A percentile compares a stretch with the other conserved stretches of the same genome.
Conservation (phyloP, 805 yeast genomes). For the Candida morakotiae region DNA sequence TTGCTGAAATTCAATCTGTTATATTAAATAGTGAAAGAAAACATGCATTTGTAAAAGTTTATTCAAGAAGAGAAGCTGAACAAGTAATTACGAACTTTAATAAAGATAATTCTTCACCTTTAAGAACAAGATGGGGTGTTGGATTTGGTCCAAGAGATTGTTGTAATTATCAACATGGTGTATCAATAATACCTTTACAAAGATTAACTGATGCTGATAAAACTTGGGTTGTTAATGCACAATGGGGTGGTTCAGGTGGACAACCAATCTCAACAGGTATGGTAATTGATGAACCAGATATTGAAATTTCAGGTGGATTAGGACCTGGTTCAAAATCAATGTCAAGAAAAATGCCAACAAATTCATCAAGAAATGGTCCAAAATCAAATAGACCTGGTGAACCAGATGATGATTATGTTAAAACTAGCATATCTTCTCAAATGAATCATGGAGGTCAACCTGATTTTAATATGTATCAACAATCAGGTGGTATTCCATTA, state of each 20-base stretch:
- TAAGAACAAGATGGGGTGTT: slow-evolving; percentile 97
- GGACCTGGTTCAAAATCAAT: slow-evolving; percentile 73
- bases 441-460: slow-evolving; percentile 36
- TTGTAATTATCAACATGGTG: slow-evolving; percentile 90
- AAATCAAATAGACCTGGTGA: slow-evolving; percentile 62
- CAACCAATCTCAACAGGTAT: slow-evolving; percentile 72
- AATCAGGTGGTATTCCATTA: slow-evolving; percentile 41
- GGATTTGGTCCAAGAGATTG: slow-evolving; percentile 99
- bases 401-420: slow-evolving; percentile 40
- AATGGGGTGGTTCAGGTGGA: slow-evolving; percentile 98
- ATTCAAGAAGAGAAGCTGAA: slow-evolving; percentile 89
- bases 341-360: slow-evolving; percentile 89
- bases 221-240: slow-evolving; percentile 84
- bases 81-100: slow-evolving; percentile 69
- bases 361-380: slow-evolving; percentile 81
- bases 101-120: slow-evolving; percentile 55
- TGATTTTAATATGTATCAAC: slow-evolving; percentile 29
- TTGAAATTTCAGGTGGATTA: slow-evolving; percentile 91
- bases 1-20: slow-evolving; percentile 87
- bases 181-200: slow-evolving; percentile 79
- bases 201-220: slow-evolving; percentile 93
- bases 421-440: slow-evolving; percentile 26
- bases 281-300: slow-evolving; percentile 95
- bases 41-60: slow-evolving; percentile 94
- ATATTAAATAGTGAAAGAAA: slow-evolving; percentile 84